Conservation (phyloP, 192 early-diverging fungal genomes). For the Backusella macrospora region DNA sequence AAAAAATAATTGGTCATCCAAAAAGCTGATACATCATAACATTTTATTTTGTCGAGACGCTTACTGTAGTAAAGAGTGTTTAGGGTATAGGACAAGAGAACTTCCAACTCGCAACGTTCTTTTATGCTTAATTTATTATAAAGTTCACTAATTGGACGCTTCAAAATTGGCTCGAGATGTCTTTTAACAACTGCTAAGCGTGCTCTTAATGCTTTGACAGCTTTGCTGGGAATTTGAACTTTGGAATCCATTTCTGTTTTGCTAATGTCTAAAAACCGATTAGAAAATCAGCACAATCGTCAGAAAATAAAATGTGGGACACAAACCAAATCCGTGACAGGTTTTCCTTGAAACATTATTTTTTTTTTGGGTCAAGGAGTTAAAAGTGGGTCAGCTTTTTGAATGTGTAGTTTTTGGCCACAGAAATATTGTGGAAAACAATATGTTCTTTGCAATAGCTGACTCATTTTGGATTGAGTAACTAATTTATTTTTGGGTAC, state of each 20-base stretch:
- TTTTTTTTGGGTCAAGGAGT: too few relatives aligned
- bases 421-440: too few relatives aligned
- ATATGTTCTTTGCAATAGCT: too few relatives aligned
- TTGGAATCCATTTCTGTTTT: neutral
- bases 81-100: slow-evolving; percentile 37
- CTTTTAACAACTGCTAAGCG: slow-evolving; percentile 29
- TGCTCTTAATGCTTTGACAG: slow-evolving; percentile 24
- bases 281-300: too few relatives aligned
- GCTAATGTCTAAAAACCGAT: neutral
- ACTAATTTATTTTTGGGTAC: too few relatives aligned
- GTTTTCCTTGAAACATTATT: too few relatives aligned
- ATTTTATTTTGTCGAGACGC: neutral
- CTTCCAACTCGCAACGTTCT: slow-evolving; percentile 39
- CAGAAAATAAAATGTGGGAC: too few relatives aligned
- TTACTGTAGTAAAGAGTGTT: slow-evolving; percentile 42
- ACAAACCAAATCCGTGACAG: too few relatives aligned
- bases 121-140: slow-evolving; percentile 24
- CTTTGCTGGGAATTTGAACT: slow-evolving; percentile 20
- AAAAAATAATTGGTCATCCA: neutral
- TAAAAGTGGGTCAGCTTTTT: too few relatives aligned
- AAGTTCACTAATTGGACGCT: slow-evolving; percentile 27
- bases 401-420: too few relatives aligned
- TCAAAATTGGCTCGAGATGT: slow-evolving; percentile 35
- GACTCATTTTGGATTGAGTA: too few relatives aligned
- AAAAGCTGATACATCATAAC: too few relatives aligned